A percentile compares a stretch with the other conserved stretches of the same genome.
Conservation (phyloP, 2,329 filamentous ascomycete species). For the Bipolaris bicolor region DNA sequence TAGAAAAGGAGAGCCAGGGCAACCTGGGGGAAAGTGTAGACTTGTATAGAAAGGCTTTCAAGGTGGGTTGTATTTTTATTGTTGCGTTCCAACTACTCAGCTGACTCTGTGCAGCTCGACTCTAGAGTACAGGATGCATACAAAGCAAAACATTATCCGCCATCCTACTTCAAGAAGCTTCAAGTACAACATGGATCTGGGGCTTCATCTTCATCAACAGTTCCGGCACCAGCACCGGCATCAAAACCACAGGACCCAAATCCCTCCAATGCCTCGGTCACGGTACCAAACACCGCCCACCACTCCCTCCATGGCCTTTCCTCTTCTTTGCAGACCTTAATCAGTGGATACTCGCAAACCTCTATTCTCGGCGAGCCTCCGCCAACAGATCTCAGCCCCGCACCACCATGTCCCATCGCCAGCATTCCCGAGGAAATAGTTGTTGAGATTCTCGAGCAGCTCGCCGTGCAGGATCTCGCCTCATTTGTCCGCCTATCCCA, state of each 20-base stretch:
- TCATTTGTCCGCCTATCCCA: slow-evolving; percentile 76
- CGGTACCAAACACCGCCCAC: slow-evolving; percentile 62
- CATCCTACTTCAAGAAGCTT: slow-evolving; percentile 56
- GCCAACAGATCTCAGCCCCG: slow-evolving; percentile 71
- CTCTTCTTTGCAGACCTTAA: slow-evolving; percentile 69
- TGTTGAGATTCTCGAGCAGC: slow-evolving; percentile 74
- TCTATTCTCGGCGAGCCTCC: slow-evolving; percentile 72
- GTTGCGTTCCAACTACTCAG: neutral
- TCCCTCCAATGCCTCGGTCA: slow-evolving; percentile 58
- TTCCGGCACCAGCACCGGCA: slow-evolving; percentile 42
- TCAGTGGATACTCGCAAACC: slow-evolving; percentile 74
- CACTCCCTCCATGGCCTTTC: slow-evolving; percentile 63
- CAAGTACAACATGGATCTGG: slow-evolving; percentile 16
- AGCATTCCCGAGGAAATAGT: slow-evolving; percentile 83
- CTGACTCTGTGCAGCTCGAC: slow-evolving; percentile 68
- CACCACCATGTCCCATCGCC: slow-evolving; percentile 81
- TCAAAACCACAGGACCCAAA: slow-evolving; percentile 51
- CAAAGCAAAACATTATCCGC: slow-evolving; percentile 88
- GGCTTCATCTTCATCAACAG: slow-evolving; percentile 7
- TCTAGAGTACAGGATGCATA: slow-evolving; percentile 82
- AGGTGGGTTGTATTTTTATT: slow-evolving; percentile 58
- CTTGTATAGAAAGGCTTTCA: slow-evolving; percentile 88
- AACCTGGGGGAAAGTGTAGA: slow-evolving; percentile 86
- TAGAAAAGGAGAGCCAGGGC: slow-evolving; percentile 84
- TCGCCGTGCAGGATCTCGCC: slow-evolving; percentile 76